Evolutionary conservation across 2,329 filamentous ascomycete species (phyloP).

Genomic region (Dryadomyces quercus-mongolicae): DNA sequence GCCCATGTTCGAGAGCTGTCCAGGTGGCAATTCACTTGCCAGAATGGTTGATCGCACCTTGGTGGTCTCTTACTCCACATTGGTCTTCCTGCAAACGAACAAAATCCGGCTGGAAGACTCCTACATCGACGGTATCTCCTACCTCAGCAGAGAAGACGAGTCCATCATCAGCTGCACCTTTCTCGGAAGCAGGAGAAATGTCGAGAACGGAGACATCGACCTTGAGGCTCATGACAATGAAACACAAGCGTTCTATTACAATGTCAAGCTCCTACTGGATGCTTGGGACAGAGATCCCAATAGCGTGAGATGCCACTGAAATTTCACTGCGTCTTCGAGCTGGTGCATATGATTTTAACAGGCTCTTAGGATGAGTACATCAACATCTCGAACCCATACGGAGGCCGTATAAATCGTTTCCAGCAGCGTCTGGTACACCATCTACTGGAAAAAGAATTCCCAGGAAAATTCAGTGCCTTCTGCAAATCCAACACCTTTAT

Average conservation of each 20-base stretch:
- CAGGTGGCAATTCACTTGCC: constrained; percentile 10
- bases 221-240: constrained; percentile 1
- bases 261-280: neutral
- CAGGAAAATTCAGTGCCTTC: constrained; percentile 8
- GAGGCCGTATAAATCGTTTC: constrained; percentile 14
- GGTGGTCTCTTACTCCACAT: constrained; percentile 16
- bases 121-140: constrained; percentile 18
- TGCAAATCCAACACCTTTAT: constrained; percentile 7
- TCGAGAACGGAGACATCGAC: neutral
- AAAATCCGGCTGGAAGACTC: constrained; percentile 16
- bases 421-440: constrained; percentile 18
- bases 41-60: constrained; percentile 17
- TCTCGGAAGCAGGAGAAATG: neutral
- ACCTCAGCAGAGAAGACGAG: constrained; percentile 18
- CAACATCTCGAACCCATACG: constrained; percentile 13
- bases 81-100: constrained; percentile 18
- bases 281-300: constrained; percentile 6
- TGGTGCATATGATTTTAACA: neutral
- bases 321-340: neutral
- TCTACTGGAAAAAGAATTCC: constrained; percentile 14
- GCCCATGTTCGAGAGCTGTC: constrained; percentile 15
- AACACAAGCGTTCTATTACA: constrained; percentile 8
- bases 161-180: constrained; percentile 1
- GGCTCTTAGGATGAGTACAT: neutral
- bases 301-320: constrained; percentile 1